Conservation (phyloP, 257 asterid genomes). For the Ligustrum vulgare region DNA sequence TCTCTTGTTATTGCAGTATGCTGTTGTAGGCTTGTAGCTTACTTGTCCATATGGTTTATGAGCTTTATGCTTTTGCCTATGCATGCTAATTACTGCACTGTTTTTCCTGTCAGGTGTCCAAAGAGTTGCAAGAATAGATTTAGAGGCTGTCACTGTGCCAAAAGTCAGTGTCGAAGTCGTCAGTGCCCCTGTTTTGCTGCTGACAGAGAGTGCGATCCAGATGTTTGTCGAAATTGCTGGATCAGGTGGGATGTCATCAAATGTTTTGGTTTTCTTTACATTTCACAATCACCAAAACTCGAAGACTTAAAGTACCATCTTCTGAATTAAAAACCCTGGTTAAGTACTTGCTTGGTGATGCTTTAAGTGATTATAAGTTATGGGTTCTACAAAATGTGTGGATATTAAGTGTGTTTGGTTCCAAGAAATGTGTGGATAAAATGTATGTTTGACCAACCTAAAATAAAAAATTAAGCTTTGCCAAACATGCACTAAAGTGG, state of each 20-base stretch:
- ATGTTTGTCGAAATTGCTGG: constrained; percentile 98
- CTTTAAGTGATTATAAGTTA: no score
- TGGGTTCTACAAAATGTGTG: no score
- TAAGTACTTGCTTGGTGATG: no score
- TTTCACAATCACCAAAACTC: not conserved
- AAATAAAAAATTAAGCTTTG: no score
- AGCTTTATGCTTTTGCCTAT: constrained; percentile 2
- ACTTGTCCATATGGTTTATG: constrained; percentile 9
- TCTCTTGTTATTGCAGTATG: not conserved
- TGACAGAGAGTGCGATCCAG: constrained; percentile 94
- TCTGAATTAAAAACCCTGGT: no score
- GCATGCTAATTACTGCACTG: constrained; percentile 11
- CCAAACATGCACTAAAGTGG: no score
- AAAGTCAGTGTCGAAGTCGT: constrained; percentile 98
- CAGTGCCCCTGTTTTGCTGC: constrained; percentile 99
- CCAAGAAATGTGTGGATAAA: no score
- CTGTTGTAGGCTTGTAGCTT: constrained; percentile 15
- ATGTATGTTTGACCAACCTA: no score
- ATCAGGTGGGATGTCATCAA: constrained; percentile 57
- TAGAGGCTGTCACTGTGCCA: constrained; percentile 98
- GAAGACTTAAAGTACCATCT: not conserved
- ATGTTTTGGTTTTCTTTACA: constrained; percentile 12
- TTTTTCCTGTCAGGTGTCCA: constrained; percentile 64
- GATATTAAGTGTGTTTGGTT: no score
- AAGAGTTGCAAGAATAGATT: constrained; percentile 93